phyloP scores from a whole-genome alignment of 1,284 basidiomycete genomes.

The Trichosporon ovoides region DNA sequence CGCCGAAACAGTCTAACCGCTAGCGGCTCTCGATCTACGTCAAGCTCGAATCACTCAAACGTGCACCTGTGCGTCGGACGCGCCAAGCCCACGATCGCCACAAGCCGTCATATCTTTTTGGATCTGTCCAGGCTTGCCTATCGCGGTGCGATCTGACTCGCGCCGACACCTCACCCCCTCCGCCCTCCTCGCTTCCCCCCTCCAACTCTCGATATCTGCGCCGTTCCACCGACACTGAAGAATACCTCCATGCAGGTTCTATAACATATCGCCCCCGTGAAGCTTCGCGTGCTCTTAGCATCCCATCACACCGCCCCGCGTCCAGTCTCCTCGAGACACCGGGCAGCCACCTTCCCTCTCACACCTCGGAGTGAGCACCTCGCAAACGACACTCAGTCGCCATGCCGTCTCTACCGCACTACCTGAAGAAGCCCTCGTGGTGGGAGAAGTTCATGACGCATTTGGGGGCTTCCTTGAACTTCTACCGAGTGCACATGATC shows the following conservation, averaged over 20 bases:
- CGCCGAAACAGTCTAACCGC: too few relatives aligned
- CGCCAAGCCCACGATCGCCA: not conserved
- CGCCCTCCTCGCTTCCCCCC: not conserved
- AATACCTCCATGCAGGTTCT: not conserved
- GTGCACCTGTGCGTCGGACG: not conserved
- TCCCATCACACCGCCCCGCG: not conserved
- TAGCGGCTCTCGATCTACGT: too few relatives aligned
- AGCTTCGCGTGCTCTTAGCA: not conserved
- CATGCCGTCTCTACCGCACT: conserved; percentile 3
- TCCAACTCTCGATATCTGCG: not conserved
- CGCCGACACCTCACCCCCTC: too few relatives aligned
- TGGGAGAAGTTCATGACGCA: not conserved
- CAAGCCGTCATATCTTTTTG: too few relatives aligned
- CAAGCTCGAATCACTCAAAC: not conserved
- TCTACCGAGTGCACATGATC: conserved; percentile 50
- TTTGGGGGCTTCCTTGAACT: conserved; percentile 36
- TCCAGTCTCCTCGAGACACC: not conserved
- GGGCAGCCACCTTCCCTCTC: too few relatives aligned
- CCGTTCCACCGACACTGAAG: not conserved
- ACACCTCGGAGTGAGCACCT: not conserved
- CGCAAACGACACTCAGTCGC: not conserved
- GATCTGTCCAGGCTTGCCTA: too few relatives aligned
- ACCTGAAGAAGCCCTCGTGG: conserved; percentile 1
- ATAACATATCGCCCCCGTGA: conserved; percentile 1
- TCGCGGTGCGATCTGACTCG: too few relatives aligned